phyloP scores from a whole-genome alignment of 805 yeast species.

The Candida loeiensis region DNA sequence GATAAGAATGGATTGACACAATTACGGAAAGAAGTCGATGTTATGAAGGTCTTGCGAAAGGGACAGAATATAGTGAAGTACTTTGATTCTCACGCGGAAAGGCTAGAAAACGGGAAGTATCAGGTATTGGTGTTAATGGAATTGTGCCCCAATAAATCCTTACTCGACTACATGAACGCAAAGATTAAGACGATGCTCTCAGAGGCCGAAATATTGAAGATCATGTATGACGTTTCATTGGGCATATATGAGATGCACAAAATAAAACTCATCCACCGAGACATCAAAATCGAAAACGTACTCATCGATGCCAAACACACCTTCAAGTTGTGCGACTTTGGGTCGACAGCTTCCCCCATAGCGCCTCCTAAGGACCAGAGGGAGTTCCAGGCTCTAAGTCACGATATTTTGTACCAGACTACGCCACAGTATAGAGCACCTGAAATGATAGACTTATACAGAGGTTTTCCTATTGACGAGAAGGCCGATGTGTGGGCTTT shows the following conservation, averaged over 20 bases:
- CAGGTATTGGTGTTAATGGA: constrained; percentile 94
- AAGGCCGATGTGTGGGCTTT: constrained; percentile 96
- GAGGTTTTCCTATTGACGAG: constrained; percentile 83
- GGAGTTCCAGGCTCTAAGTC: constrained; percentile 72
- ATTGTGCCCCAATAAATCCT: constrained; percentile 79
- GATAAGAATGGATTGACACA: constrained; percentile 65
- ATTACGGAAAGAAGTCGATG: constrained; percentile 72
- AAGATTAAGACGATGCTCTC: constrained; percentile 73
- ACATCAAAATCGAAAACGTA: constrained; percentile 92
- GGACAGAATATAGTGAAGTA: constrained; percentile 62
- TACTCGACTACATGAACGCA: constrained; percentile 88
- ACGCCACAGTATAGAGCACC: constrained; percentile 96
- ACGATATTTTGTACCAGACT: constrained; percentile 84
- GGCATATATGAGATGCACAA: constrained; percentile 87
- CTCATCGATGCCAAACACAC: constrained; percentile 64
- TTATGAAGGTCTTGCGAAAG: constrained; percentile 61
- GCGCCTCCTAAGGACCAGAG: constrained; percentile 72
- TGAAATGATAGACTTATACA: constrained; percentile 88
- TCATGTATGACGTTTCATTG: constrained; percentile 75
- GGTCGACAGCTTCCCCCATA: constrained; percentile 70
- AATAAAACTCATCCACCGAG: constrained; percentile 78
- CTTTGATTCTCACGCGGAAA: constrained; percentile 73
- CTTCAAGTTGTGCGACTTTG: constrained; percentile 91
- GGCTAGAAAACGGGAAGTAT: constrained; percentile 51
- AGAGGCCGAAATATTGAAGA: constrained; percentile 73